Base-by-base conservation (phyloP, 176 grass and related monocot species). In the Stipa capillata region DNA sequence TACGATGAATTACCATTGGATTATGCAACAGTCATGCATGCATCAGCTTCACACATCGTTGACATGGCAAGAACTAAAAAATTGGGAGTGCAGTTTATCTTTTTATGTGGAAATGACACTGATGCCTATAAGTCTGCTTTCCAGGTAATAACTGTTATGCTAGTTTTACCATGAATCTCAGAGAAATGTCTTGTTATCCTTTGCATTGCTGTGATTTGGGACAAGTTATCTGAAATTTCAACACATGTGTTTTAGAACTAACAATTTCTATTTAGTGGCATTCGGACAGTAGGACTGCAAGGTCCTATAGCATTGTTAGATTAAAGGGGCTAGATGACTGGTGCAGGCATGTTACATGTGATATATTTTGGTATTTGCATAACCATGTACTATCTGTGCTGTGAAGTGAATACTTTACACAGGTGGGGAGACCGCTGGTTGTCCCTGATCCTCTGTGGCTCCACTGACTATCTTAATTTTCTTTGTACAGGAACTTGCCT, bases 1-100 rank as follows among this genome's bases (percentile, higher is more conserved):
- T 87, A 89, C 76, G 90, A 95, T 79, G 96, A 99, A 74, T 78
- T 93, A 39, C 87, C 92, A 77, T 95, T 88, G 90, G 92, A 93
- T 69, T 95, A 79, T 79, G 88, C 73, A 16, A 67, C 84, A 52
- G 61, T 85, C 41, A 84, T 99, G 85, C 83, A 28, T 79, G 58
- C 88, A 73, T 93, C 91, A 64, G 88, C 85, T 59, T 65, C 78
- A 58, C 85, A 85, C 20, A 84, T 93, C 76, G 79, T 82, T 77
- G 78, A 89, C 72, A 78, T 87, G 47, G 54, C 86, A 84, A 92
- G 66, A 87, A 54, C 75, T 43, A 88, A 54, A 76, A 84, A 89
- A 65, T 77, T 88, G 43, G 28, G 25, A 35, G 84, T 93, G 74
- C 83, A 89, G 35, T 92, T 93, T 79, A 61, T 91, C 34, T 87